Evolutionary conservation across 768 basidiomycete genomes (phyloP).

Genomic region (Boletellus sp.): DNA sequence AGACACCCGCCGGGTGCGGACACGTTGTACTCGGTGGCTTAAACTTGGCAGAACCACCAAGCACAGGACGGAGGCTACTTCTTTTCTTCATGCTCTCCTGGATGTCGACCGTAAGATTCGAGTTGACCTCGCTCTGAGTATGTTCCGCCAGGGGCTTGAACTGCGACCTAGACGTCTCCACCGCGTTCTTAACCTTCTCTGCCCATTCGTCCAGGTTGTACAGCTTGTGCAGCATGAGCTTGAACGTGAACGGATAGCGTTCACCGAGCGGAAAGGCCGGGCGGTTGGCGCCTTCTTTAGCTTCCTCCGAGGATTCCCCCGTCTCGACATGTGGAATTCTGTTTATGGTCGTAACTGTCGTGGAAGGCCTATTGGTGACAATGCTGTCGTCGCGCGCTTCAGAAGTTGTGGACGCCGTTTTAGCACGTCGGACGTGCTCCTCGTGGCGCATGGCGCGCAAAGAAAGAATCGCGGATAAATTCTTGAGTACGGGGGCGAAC

Average conservation of each 20-base stretch:
- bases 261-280: conserved; percentile 40
- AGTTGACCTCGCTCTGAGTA: conserved; percentile 13
- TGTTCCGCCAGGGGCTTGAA: conserved; percentile 53
- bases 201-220: conserved; percentile 60
- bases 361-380: conserved; percentile 14
- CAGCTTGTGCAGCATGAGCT: conserved; percentile 62
- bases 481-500: conserved; percentile 33
- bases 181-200: conserved; percentile 48
- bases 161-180: conserved; percentile 51
- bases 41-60: conserved; percentile 17
- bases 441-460: conserved; percentile 32
- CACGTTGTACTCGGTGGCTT: background rate
- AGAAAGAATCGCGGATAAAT: conserved; percentile 34
- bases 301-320: conserved; percentile 13
- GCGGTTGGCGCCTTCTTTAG: conserved; percentile 25
- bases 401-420: background rate
- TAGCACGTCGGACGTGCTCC: conserved; percentile 1
- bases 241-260: conserved; percentile 59
- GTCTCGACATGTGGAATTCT: background rate
- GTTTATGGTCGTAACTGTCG: background rate
- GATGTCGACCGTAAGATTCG: conserved; percentile 8
- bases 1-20: background rate
- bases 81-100: conserved; percentile 16
- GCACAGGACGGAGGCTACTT: conserved; percentile 26
- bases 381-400: conserved; percentile 23